phyloP scores from a whole-genome alignment of 2,329 filamentous ascomycete species.

The Rhexocercosporidium sp. region DNA sequence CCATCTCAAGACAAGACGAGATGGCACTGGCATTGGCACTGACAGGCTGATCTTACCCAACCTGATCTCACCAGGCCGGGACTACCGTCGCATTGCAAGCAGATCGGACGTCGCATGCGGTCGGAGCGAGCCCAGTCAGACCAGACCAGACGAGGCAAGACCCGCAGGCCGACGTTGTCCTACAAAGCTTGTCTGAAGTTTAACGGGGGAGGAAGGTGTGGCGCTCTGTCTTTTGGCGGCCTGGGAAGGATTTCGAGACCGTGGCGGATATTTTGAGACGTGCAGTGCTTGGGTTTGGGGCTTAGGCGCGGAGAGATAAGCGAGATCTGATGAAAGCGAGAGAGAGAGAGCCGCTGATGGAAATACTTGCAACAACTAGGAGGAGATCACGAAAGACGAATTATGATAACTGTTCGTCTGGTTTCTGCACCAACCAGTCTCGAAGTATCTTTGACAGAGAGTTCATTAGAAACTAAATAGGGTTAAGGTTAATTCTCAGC shows the following conservation, averaged over 20 bases:
- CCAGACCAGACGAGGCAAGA: no score
- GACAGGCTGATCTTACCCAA: no score
- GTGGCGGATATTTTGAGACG: background rate
- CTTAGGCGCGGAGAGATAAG: background rate
- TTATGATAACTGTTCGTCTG: background rate
- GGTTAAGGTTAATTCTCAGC: background rate
- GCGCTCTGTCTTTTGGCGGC: background rate
- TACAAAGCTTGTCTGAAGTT: conserved; percentile 11
- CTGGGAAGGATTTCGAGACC: background rate
- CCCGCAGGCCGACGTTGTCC: background rate
- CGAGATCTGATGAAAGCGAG: background rate
- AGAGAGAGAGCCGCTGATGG: background rate
- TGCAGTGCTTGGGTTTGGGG: background rate
- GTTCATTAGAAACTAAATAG: background rate
- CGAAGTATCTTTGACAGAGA: background rate
- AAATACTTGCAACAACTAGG: background rate
- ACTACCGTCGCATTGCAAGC: background rate
- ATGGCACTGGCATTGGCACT: no score
- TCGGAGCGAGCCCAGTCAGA: no score
- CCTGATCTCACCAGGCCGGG: no score
- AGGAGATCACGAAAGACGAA: background rate
- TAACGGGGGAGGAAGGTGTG: background rate
- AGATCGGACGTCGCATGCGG: conserved; percentile 8
- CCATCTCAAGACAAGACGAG: no score
- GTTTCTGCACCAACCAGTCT: background rate